Evolutionary conservation across 345 rosid genomes (phyloP), one percentile per base, ranked within the genome.

Genomic region (Cardamine resedifolia): DNA sequence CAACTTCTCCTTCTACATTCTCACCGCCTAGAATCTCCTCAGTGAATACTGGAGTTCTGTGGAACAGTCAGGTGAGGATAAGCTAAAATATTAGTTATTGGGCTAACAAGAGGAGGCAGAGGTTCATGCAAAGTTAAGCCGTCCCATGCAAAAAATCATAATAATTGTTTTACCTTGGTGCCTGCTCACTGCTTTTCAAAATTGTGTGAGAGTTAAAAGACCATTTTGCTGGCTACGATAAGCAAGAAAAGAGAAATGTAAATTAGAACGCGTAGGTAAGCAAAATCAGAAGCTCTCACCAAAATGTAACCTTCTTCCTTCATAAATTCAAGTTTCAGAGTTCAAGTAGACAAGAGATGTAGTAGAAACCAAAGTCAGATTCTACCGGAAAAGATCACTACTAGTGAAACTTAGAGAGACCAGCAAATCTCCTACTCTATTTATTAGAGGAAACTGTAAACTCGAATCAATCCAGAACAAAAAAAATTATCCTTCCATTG

Each of bases 141-240:
- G 15, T 18, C 57, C 9, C 18, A 57, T 27, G 45, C 50, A 45
- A 16, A 26, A 28, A 53, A 6, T 16, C 6, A 48, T 33, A 58
- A 14, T n/a, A 3, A 41, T 2, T 9, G 16, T 30, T 39, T 31
- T 87, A 94, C 98, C 96, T 94, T 51, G 91, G 89, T 52, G 93
- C 98, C 78, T 80, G 93, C 67, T 94, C 96, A 55, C 83, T 81
- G 79, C 74, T 87, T 90, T 91, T 89, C 83, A 94, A 77, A 67
- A 94, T 73, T 3, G 96, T 85, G 76, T 85, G 87, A 7, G 96
- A 89, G 80, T 83, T 91, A 84, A 94, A 91, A 27, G 92, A 77
- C 98, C 97, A 94, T 78, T 87, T 91, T 65, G 84, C 53, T 78
- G 93, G 96, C 96, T 94, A 90, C 70, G 80, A 60, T n/a, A 66